These are phyloP conservation scores for Botrytis fragariae DNA, from an alignment of 2,329 filamentous ascomycete genomes.

Conservation along the genomic window DNA sequence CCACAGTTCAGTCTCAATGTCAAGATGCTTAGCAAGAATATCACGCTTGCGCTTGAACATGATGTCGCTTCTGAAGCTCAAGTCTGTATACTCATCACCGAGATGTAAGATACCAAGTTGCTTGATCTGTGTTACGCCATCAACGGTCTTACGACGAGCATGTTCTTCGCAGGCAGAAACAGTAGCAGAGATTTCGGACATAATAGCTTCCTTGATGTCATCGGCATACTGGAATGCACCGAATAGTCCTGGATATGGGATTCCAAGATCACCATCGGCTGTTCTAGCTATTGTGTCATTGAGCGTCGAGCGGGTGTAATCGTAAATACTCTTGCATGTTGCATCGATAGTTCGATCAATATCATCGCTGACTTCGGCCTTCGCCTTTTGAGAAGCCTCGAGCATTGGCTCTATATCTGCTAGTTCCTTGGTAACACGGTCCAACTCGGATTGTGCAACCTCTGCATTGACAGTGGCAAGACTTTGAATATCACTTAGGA, in stretches of 20 bases:
- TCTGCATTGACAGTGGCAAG: slow-evolving; percentile 85
- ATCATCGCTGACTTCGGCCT: slow-evolving; percentile 74
- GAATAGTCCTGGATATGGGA: slow-evolving; percentile 83
- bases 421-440: slow-evolving; percentile 78
- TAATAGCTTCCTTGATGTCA: slow-evolving; percentile 86
- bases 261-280: slow-evolving; percentile 73
- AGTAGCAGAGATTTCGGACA: slow-evolving; percentile 78
- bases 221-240: slow-evolving; percentile 90
- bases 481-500: slow-evolving; percentile 80
- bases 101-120: slow-evolving; percentile 84
- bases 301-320: slow-evolving; percentile 74
- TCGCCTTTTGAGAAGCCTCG: slow-evolving; percentile 78
- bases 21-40: slow-evolving; percentile 76
- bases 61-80: slow-evolving; percentile 84
- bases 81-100: slow-evolving; percentile 79
- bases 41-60: slow-evolving; percentile 86
- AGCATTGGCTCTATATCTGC: slow-evolving; percentile 80
- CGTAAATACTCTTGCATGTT: slow-evolving; percentile 82
- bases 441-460: slow-evolving; percentile 79
- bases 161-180: slow-evolving; percentile 81
- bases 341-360: slow-evolving; percentile 81
- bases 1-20: slow-evolving; percentile 82
- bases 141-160: slow-evolving; percentile 73
- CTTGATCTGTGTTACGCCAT: slow-evolving; percentile 83
- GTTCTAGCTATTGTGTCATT: slow-evolving; percentile 72